phyloP scores from a whole-genome alignment of 2,329 filamentous ascomycete species.

The Nothophaeocryptopus gaeumannii region DNA sequence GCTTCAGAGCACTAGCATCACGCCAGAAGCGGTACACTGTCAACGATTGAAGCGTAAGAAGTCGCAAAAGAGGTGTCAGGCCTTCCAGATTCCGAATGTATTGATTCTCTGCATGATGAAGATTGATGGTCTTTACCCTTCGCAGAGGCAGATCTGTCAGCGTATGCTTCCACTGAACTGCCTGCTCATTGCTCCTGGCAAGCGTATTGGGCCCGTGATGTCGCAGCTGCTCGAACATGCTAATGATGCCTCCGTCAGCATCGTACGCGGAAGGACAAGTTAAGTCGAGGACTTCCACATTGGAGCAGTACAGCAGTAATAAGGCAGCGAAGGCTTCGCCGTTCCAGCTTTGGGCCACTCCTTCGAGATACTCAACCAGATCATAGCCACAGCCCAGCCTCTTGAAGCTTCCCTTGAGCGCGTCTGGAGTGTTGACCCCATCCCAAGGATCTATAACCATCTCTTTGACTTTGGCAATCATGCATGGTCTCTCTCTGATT shows the following conservation, averaged over 20 bases:
- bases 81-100: conserved; percentile 2
- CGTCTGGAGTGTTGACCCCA: not conserved
- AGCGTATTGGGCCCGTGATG: conserved; percentile 4
- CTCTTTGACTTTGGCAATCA: conserved; percentile 1
- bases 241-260: not conserved
- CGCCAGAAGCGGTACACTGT: conserved; percentile 8
- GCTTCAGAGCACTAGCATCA: not conserved
- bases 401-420: not conserved
- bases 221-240: not conserved
- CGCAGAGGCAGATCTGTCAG: conserved; percentile 1
- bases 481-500: not conserved
- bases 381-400: not conserved
- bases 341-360: conserved; percentile 3
- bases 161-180: not conserved
- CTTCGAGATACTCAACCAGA: not conserved
- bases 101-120: conserved; percentile 9
- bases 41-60: conserved; percentile 1
- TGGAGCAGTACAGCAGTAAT: conserved; percentile 3
- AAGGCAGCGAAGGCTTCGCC: conserved; percentile 1
- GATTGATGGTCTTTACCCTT: conserved; percentile 2
- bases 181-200: not conserved
- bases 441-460: conserved; percentile 8
- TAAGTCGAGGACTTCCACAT: not conserved
- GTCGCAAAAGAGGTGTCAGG: conserved; percentile 1
- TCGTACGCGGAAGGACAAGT: not conserved